Evolutionary conservation across 2,329 filamentous ascomycete genomes (phyloP).

Genomic region (Aspergillus intermedius): DNA sequence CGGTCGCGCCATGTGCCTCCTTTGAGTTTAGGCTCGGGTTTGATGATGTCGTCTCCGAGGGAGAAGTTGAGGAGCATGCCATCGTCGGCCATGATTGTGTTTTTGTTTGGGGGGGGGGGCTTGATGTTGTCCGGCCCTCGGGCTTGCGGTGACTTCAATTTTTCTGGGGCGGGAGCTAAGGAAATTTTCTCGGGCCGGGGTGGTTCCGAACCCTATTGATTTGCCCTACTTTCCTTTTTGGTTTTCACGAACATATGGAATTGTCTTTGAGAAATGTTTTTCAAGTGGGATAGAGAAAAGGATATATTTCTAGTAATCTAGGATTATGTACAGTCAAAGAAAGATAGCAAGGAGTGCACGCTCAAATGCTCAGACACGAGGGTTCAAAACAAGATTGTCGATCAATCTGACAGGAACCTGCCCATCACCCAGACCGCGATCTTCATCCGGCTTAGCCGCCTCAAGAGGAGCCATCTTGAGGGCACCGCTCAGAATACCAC

Average conservation of each 20-base stretch:
- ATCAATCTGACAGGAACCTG: conserved; percentile 79
- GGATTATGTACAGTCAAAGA: background rate
- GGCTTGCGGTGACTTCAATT: background rate
- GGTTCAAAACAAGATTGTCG: conserved; percentile 75
- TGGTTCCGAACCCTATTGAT: conserved; percentile 21
- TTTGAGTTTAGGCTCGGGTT: conserved; percentile 60
- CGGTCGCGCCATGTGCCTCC: conserved; percentile 93
- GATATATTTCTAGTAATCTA: too few relatives aligned
- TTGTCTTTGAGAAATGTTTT: too few relatives aligned
- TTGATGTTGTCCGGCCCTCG: background rate
- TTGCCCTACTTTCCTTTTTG: conserved; percentile 28
- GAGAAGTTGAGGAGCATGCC: conserved; percentile 92
- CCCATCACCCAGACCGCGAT: conserved; percentile 62
- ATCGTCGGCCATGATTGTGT: conserved; percentile 73
- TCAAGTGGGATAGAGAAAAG: too few relatives aligned
- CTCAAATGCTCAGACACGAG: conserved; percentile 13
- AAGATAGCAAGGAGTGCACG: background rate
- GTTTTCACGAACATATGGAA: background rate
- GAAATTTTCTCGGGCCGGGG: conserved; percentile 30
- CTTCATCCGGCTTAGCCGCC: conserved; percentile 61
- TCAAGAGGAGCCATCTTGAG: conserved; percentile 84
- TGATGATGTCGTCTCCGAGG: conserved; percentile 60
- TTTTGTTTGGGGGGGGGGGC: background rate
- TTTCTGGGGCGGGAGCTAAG: conserved; percentile 11
- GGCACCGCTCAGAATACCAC: conserved; percentile 82